phyloP scores from a whole-genome alignment of 768 basidiomycete species.

The Lactarius deliciosus region DNA sequence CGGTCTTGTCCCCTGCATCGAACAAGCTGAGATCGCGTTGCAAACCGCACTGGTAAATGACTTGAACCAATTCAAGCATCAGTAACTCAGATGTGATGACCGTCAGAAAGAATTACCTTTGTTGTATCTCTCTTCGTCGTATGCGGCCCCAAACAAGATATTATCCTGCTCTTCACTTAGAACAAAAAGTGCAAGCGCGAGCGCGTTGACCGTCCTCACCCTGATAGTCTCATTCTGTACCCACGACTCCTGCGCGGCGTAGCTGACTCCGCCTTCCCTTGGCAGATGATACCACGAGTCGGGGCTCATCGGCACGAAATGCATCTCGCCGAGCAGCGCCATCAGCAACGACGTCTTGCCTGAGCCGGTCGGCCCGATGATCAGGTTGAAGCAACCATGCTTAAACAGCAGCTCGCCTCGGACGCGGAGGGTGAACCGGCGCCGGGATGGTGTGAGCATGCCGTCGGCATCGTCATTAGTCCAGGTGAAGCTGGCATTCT shows the following conservation, averaged over 20 bases:
- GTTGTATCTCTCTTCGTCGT: conserved; percentile 46
- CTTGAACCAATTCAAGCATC: background rate
- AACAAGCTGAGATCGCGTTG: conserved; percentile 48
- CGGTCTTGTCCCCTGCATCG: conserved; percentile 50
- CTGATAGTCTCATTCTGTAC: conserved; percentile 76
- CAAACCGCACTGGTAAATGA: conserved; percentile 29
- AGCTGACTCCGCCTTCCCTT: conserved; percentile 65
- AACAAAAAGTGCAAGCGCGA: background rate
- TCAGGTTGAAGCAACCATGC: conserved; percentile 51
- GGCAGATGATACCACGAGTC: conserved; percentile 72
- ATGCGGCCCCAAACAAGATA: conserved; percentile 50
- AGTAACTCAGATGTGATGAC: background rate
- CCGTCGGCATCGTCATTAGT: conserved; percentile 37
- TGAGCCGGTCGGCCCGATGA: conserved; percentile 56
- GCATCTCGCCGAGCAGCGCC: conserved; percentile 69
- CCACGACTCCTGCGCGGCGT: conserved; percentile 85
- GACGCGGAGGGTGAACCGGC: conserved; percentile 51
- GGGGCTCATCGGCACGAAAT: conserved; percentile 50
- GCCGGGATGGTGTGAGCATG: conserved; percentile 42
- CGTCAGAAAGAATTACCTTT: conserved; percentile 33
- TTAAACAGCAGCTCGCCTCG: conserved; percentile 56
- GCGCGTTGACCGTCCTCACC: conserved; percentile 35
- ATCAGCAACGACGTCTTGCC: conserved; percentile 68
- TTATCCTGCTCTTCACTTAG: conserved; percentile 41
- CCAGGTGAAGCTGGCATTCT: conserved; percentile 58